These are phyloP conservation scores for Lepiota brunneoincarnata DNA, from an alignment of 768 basidiomycete species.

Conservation along the genomic window DNA sequence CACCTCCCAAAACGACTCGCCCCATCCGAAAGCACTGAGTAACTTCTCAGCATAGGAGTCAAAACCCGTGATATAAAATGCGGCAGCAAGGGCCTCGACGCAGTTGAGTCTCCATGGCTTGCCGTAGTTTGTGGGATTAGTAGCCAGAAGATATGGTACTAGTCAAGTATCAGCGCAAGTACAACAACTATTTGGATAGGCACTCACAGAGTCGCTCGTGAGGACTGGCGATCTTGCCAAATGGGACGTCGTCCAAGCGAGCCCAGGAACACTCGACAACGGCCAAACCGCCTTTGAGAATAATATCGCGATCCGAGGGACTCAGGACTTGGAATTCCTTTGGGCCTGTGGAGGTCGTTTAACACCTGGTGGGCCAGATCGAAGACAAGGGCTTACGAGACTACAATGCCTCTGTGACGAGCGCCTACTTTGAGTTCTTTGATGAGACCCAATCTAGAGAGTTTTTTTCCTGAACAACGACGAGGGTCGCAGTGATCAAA, in stretches of 20 bases:
- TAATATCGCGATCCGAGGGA: conserved; percentile 80
- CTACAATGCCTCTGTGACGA: conserved; percentile 87
- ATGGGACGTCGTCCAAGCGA: conserved; percentile 90
- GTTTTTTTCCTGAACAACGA: conserved; percentile 79
- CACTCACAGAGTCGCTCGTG: conserved; percentile 84
- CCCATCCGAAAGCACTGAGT: conserved; percentile 88
- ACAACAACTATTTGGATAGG: neutral
- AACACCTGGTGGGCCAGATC: conserved; percentile 1
- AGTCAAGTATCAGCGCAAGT: neutral
- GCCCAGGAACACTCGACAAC: conserved; percentile 99
- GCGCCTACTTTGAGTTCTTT: conserved; percentile 80
- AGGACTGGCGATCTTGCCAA: conserved; percentile 88
- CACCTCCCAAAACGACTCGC: conserved; percentile 80
- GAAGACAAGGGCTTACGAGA: conserved; percentile 65
- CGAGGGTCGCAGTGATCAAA: conserved; percentile 97
- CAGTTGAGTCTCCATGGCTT: conserved; percentile 97
- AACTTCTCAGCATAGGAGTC: conserved; percentile 76
- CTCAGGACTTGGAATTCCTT: conserved; percentile 76
- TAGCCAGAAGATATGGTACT: conserved; percentile 96
- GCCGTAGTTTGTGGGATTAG: conserved; percentile 97
- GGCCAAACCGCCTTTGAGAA: conserved; percentile 74
- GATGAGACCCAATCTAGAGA: conserved; percentile 82
- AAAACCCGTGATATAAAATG: conserved; percentile 92
- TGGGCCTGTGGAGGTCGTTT: conserved; percentile 53
- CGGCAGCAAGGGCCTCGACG: conserved; percentile 91